Evolutionary conservation across 179 eudicot genomes (phyloP), one percentile per base, ranked within the genome.

Genomic region (Drosera spatulata): DNA sequence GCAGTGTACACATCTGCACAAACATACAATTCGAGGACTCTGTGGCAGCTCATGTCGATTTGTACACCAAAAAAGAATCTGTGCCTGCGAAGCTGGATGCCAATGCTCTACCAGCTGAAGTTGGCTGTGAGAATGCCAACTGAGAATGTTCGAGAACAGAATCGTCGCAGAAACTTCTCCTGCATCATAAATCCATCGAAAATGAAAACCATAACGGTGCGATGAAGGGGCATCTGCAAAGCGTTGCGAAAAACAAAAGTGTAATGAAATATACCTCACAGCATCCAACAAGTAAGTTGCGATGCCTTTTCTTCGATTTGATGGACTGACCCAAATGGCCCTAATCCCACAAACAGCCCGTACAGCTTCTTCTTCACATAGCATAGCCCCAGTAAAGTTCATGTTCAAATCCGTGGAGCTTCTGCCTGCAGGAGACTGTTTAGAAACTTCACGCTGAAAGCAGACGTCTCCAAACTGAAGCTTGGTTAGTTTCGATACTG

Each of bases 251-350:
- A 10, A 14, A 3, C 54, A 49, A 9, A 48, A 49, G 51, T 49
- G 51, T 9, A 10, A 7, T 1, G n/a, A 22, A 22, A 49, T 37
- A 52, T 86, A 91, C 98, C 98, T 80, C 59, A 72, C 75, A 59
- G 91, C 96, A 79, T 91, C 96, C 66, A 91, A 78, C 74, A 91
- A 75, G 73, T 66, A 69, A 61, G 75, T 84, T 41, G 98, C 98
- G 61, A 88, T 73, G 48, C 55, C 79, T 67, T 82, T 91, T 75
- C 98, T 84, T 73, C 95, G 77, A 69, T 86, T 93, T 37, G 71
- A 73, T 12, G 90, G 96, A 61, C 80, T 69, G 70, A 93, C 96
- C 96, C 99, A 89, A 59, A 93, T 82, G 69, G 97, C 97, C 73
- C 95, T 79, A 52, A 93, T 67, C 52, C 99, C 99, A 68, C 95